Conservation (phyloP, 73 alveolate species). For the Paramecium primaurelia region DNA sequence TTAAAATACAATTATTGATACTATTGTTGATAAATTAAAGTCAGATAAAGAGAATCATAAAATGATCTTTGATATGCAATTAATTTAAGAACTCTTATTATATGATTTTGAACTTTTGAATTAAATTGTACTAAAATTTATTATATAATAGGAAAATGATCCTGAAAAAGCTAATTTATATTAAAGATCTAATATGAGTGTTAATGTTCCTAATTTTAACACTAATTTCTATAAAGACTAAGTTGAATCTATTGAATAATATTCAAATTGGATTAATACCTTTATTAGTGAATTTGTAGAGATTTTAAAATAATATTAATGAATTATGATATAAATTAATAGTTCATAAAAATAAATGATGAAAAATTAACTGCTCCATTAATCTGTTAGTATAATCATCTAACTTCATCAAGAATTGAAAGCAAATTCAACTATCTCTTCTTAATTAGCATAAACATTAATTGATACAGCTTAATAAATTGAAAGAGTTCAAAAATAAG, state of each 20-base stretch:
- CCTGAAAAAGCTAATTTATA: not conserved
- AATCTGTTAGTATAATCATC: not conserved
- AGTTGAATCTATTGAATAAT: not conserved
- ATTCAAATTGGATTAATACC: not conserved
- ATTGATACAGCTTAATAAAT: not conserved
- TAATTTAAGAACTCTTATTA: not conserved
- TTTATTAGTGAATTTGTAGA: not conserved
- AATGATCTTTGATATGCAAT: not conserved
- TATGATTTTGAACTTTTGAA: not conserved
- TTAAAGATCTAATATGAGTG: not conserved
- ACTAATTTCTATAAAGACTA: not conserved
- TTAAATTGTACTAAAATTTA: not conserved
- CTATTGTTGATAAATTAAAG: not conserved
- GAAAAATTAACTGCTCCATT: not conserved
- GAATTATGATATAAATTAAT: not conserved
- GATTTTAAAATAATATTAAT: not conserved
- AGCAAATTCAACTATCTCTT: not conserved
- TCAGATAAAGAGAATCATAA: not conserved
- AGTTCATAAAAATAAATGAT: not conserved
- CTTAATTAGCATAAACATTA: not conserved
- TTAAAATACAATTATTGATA: not conserved
- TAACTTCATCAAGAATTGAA: not conserved
- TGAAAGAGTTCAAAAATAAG: not conserved
- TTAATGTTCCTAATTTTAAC: not conserved
- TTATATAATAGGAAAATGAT: not conserved